Evolutionary conservation across 225 moss, liverwort and hornwort genomes (phyloP).

Genomic region (Physcomitrellopsis africana): DNA sequence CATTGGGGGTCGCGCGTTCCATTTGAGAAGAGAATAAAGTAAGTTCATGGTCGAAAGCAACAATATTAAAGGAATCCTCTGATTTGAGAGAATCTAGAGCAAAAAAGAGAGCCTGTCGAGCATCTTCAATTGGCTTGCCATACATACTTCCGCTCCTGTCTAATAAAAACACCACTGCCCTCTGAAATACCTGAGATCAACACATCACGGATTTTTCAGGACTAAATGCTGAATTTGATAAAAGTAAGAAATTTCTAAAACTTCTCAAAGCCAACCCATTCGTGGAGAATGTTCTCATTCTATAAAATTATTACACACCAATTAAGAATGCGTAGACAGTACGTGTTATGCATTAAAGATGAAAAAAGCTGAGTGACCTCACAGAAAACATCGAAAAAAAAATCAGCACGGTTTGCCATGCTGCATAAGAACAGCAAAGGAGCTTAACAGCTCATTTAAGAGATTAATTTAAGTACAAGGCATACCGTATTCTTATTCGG

Average conservation of each 20-base stretch:
- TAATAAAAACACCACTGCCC: slow-evolving; percentile 72
- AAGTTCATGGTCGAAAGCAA: slow-evolving; percentile 74
- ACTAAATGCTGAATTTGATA: not conserved
- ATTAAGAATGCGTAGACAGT: not conserved
- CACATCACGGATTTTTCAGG: slow-evolving; percentile 19
- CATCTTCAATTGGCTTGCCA: slow-evolving; percentile 73
- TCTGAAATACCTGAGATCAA: slow-evolving; percentile 62
- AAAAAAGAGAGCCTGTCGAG: slow-evolving; percentile 64
- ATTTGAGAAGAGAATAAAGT: slow-evolving; percentile 60
- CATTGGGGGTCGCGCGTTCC: slow-evolving; percentile 38
- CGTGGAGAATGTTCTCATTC: not conserved
- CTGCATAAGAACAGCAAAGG: not conserved
- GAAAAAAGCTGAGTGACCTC: not conserved
- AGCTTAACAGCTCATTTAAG: not conserved
- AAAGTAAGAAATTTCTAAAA: not conserved
- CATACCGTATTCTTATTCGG: slow-evolving; percentile 60
- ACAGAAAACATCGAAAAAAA: not conserved
- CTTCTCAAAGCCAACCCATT: not conserved
- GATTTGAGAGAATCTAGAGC: slow-evolving; percentile 58
- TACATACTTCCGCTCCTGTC: slow-evolving; percentile 85
- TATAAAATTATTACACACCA: not conserved
- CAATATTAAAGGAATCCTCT: slow-evolving; percentile 69
- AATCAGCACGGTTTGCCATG: too few species aligned
- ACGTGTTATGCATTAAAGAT: not conserved
- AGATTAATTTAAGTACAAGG: slow-evolving; percentile 8